phyloP scores from a whole-genome alignment of 768 basidiomycete genomes.

The Kwoniella dejecticola region DNA sequence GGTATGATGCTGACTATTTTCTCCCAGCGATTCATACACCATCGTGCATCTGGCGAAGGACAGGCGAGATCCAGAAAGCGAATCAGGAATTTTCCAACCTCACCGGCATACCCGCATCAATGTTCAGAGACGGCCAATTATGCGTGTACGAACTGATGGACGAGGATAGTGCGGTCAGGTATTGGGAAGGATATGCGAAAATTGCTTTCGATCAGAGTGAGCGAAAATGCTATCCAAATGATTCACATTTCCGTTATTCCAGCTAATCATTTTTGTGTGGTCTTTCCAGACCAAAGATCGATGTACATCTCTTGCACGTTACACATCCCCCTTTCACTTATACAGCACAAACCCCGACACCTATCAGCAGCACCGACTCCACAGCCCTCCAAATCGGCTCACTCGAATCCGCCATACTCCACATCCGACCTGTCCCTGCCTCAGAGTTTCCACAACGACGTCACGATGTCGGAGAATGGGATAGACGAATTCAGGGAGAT shows the following conservation, averaged over 20 bases:
- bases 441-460: conserved; percentile 17
- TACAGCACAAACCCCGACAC: conserved; percentile 31
- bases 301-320: conserved; percentile 49
- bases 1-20: conserved; percentile 57
- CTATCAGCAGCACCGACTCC: conserved; percentile 25
- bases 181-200: conserved; percentile 97
- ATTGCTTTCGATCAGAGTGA: conserved; percentile 49
- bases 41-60: conserved; percentile 92
- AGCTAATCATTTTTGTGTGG: no score
- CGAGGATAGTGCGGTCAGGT: conserved; percentile 93
- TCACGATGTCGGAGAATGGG: conserved; percentile 4
- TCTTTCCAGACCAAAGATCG: conserved; percentile 40
- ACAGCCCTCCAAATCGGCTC: conserved; percentile 16
- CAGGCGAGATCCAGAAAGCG: conserved; percentile 97
- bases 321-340: conserved; percentile 48
- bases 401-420: neutral
- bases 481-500: conserved; percentile 42
- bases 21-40: conserved; percentile 93
- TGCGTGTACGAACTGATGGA: conserved; percentile 99
- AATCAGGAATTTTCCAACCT: conserved; percentile 94
- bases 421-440: conserved; percentile 25
- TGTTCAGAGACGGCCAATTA: conserved; percentile 68
- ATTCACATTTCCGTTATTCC: no score
- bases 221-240: neutral
- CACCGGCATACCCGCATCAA: conserved; percentile 65